Base-by-base conservation (phyloP, 129 eudicot genomes). In the Helianthus tuberosus region DNA sequence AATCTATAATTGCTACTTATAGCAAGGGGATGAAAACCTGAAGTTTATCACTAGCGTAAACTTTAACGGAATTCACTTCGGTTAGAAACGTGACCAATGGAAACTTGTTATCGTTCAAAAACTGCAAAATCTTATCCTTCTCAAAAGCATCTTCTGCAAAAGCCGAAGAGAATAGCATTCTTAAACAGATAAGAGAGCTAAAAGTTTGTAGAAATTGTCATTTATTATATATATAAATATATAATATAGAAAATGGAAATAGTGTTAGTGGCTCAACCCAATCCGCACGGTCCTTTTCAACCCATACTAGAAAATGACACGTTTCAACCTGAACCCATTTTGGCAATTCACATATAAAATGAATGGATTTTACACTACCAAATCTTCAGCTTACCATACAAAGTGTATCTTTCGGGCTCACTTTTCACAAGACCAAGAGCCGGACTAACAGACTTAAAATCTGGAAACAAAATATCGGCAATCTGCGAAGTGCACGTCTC, bases 351-450 rank as follows among this genome's bases (percentile, higher is more conserved):
- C 29, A 8, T 9, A 39, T 41, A 6, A 41, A n/a, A 64, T 64
- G 51, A 64, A 64, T 39, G 69, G 27, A 44, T 13, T 66, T 43
- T 47, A 52, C 38, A 69, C 15, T 48, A 72, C 43, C 13, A 36
- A 77, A 43, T 52, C 11, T 15, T 51, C 15, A 69, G 69, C 92
- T 77, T 83, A 90, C 98, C 98, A 43, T 81, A 84, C n/a, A 76
- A 75, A 68, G 97, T 93, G 81, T 88, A 90, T 71, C 86, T 82
- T 78, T 93, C 98, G 0, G 96, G 96, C 73, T 93, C 98, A 57
- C 88, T 84, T 81, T 93, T 93, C 64, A 84, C 91, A 25, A 93
- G 93, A 50, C 92, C 96, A 69, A 90, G 78, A 84, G 88, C 88
- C 35, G 62, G 71, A 6, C 69, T 80, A 46, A 71, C 25, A 57